Conservation (phyloP, 768 basidiomycete genomes). For the Macrolepiota fuliginosa region DNA sequence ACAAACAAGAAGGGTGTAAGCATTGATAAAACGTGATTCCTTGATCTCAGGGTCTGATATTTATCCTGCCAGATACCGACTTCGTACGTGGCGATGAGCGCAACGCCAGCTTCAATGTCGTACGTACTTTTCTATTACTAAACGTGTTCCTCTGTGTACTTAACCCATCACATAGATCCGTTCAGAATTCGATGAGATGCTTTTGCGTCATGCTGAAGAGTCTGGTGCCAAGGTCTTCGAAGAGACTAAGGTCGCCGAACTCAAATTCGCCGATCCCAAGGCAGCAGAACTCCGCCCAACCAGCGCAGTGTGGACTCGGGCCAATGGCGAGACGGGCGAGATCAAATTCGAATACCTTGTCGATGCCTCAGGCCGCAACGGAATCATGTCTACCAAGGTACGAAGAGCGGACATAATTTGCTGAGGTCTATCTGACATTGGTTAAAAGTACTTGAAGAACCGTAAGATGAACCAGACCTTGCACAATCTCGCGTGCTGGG, state of each 20-base stretch:
- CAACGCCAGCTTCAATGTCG: conserved; percentile 35
- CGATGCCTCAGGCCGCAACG: conserved; percentile 34
- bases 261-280: conserved; percentile 22
- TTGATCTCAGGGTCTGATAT: neutral
- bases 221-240: conserved; percentile 31
- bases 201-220: conserved; percentile 31
- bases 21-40: neutral
- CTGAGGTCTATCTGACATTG: neutral
- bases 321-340: conserved; percentile 20
- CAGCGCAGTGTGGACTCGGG: conserved; percentile 23
- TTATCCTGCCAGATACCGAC: conserved; percentile 26
- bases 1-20: conserved; percentile 37
- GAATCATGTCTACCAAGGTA: conserved; percentile 35
- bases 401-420: conserved; percentile 8
- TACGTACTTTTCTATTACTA: conserved; percentile 16
- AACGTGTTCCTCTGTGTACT: neutral
- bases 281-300: conserved; percentile 19
- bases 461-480: conserved; percentile 30
- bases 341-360: conserved; percentile 33
- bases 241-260: conserved; percentile 26
- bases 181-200: conserved; percentile 34
- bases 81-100: conserved; percentile 26
- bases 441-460: conserved; percentile 26
- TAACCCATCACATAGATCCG: conserved; percentile 22
- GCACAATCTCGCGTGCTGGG: conserved; percentile 33